phyloP scores from a whole-genome alignment of 2,329 filamentous ascomycete genomes.

The Fusarium pseudocircinatum region DNA sequence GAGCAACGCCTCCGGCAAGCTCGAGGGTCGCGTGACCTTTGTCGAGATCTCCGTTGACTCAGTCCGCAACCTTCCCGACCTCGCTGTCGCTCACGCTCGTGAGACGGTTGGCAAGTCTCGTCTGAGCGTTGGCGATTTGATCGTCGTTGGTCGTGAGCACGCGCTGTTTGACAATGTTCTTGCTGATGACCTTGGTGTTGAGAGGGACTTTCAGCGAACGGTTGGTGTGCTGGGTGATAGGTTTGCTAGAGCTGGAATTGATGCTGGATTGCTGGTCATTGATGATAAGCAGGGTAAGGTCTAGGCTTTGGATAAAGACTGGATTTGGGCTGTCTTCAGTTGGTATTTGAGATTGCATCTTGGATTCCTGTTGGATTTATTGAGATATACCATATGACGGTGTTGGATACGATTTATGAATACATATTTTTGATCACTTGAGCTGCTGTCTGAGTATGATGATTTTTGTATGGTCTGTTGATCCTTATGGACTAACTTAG shows the following conservation, averaged over 20 bases:
- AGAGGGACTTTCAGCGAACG: constrained; percentile 40
- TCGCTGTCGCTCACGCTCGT: constrained; percentile 31
- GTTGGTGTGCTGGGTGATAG: constrained; percentile 42
- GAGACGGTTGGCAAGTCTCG: constrained; percentile 37
- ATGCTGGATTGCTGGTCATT: constrained; percentile 46
- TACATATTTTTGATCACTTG: background rate
- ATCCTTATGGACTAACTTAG: background rate
- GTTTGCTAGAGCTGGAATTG: constrained; percentile 40
- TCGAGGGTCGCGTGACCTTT: constrained; percentile 37
- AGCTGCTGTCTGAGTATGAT: background rate
- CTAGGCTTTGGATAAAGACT: background rate
- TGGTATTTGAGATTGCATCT: background rate
- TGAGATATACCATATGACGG: constrained; percentile 1
- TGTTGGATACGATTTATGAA: constrained; percentile 10
- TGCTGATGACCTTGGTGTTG: constrained; percentile 35
- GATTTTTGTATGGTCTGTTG: background rate
- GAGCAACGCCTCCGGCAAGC: constrained; percentile 22
- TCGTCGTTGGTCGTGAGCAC: constrained; percentile 42
- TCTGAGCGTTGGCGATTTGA: constrained; percentile 40
- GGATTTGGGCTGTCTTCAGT: background rate
- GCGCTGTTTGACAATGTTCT: constrained; percentile 20
- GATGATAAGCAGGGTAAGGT: constrained; percentile 20
- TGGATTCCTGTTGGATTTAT: no score
- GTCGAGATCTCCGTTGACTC: constrained; percentile 38
- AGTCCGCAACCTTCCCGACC: constrained; percentile 40